Conservation (phyloP, 495 filamentous ascomycete species). For the Friedmanniomyces endolithicus region DNA sequence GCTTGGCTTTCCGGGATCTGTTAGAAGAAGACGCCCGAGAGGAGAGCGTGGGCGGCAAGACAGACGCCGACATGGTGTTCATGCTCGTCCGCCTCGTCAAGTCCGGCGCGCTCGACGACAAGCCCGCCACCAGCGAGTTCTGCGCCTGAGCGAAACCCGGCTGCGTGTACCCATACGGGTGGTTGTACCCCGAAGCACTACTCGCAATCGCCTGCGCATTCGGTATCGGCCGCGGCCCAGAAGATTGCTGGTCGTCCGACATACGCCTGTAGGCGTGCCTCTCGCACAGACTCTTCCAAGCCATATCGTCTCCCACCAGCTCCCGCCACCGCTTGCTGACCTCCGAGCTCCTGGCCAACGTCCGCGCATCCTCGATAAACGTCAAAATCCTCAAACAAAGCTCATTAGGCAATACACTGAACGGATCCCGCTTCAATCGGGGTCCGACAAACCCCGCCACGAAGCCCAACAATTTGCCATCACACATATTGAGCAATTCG, state of each 20-base stretch:
- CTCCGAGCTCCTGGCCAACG: constrained; percentile 81
- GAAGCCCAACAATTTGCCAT: constrained; percentile 87
- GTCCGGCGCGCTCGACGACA: constrained; percentile 23
- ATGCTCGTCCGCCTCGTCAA: constrained; percentile 17
- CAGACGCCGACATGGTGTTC: constrained; percentile 3
- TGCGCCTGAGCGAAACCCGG: constrained; percentile 3
- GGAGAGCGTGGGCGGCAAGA: constrained; percentile 7
- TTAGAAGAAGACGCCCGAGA: constrained; percentile 1
- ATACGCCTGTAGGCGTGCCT: constrained; percentile 75
- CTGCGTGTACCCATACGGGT: constrained; percentile 7
- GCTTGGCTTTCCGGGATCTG: constrained; percentile 28
- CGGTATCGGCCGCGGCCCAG: constrained; percentile 1
- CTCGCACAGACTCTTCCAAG: constrained; percentile 92
- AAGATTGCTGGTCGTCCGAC: constrained; percentile 33
- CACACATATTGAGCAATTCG: constrained; percentile 79
- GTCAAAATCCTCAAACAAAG: constrained; percentile 83
- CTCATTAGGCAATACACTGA: constrained; percentile 78
- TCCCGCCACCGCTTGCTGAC: constrained; percentile 90
- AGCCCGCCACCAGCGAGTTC: constrained; percentile 15
- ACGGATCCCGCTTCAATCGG: constrained; percentile 88
- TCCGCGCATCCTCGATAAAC: constrained; percentile 88
- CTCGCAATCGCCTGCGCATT: not conserved
- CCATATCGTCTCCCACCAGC: constrained; percentile 85
- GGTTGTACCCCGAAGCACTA: not conserved
- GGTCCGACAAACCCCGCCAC: constrained; percentile 88